Base-by-base conservation (phyloP, 495 filamentous ascomycete genomes). In the Penicillium egyptiacum region DNA sequence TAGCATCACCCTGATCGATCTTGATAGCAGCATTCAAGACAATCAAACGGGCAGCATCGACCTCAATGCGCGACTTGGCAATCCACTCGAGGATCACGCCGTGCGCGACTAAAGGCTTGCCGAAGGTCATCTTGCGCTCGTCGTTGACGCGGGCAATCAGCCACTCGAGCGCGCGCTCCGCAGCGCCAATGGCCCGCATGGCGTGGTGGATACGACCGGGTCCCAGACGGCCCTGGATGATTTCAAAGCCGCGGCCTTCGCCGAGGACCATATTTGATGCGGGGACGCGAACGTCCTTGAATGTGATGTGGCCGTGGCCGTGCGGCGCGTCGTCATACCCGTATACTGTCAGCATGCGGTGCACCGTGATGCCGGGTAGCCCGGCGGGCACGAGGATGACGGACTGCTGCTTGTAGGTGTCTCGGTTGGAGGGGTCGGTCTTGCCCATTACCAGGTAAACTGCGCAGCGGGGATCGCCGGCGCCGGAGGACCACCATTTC, bases 401-500 rank as follows among this genome's bases (percentile, higher is more conserved):
- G 30, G 91, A 96, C 73, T 96, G 92, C 61, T 94, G 91, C 65
- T 81, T 82, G 80, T 95, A 95, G 20, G 83, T 73, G 69, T 93
- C 85, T 49, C 77, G 78, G 75, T 93, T 84, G 51, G 76, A 65
- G 35, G 90, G 74, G 64, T 91, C 85, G 12, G 82, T 82, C 76
- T 96, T 96, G 66, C 89, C 92, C 90, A 96, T 94, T 49, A 95
- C 89, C 25, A 96, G 83, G 74, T 96, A 96, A 60, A 96, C 71
- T 69, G 86, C 84, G 78, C 92, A 96, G 62, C 92, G 82, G 52
- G 91, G 90, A 69, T 96, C 92, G 43, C 92, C 92, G 22, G 92
- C 92, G 52, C 92, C 92, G 56, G 87, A 91, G 59, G 87, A 91
- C 92, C 92, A 96, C 92, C 92, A 96, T 90, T 96, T 96, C 87